phyloP scores from a whole-genome alignment of 495 filamentous ascomycete genomes.

The Penicillium bialowiezense region DNA sequence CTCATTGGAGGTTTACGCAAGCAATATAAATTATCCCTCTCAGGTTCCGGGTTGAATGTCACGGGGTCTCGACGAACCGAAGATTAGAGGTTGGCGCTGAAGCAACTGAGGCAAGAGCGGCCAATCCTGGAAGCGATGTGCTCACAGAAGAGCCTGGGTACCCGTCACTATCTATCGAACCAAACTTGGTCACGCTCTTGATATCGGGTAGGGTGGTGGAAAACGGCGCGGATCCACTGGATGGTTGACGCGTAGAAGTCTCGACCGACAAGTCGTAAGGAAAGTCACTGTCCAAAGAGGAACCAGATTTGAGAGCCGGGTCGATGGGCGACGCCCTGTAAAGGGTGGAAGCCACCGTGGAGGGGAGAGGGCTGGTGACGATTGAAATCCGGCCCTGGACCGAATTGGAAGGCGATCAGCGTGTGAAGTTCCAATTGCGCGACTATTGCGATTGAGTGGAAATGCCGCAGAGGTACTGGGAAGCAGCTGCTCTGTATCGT shows the following conservation, averaged over 20 bases:
- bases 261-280: conserved; percentile 28
- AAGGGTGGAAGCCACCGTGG: conserved; percentile 49
- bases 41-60: not conserved
- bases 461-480: not conserved
- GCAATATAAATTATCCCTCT: not conserved
- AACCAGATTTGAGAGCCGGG: conserved; percentile 45
- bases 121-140: conserved; percentile 33
- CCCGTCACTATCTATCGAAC: conserved; percentile 15
- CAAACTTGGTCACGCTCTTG: conserved; percentile 20
- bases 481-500: not conserved
- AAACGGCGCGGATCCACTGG: conserved; percentile 17
- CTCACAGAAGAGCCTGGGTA: conserved; percentile 23
- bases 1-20: conserved; percentile 2
- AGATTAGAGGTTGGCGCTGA: conserved; percentile 61
- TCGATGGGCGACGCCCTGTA: conserved; percentile 60
- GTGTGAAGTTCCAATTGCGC: not conserved
- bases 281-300: conserved; percentile 41
- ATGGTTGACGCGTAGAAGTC: conserved; percentile 17
- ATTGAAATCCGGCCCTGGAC: conserved; percentile 40
- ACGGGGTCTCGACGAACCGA: conserved; percentile 52
- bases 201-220: conserved; percentile 20
- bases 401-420: conserved; percentile 26
- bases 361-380: conserved; percentile 32
- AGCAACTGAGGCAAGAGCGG: conserved; percentile 61
- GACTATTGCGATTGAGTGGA: not conserved